Base-by-base conservation (phyloP, 108 stramenopile species). In the Stephanodiscus minutulus region DNA sequence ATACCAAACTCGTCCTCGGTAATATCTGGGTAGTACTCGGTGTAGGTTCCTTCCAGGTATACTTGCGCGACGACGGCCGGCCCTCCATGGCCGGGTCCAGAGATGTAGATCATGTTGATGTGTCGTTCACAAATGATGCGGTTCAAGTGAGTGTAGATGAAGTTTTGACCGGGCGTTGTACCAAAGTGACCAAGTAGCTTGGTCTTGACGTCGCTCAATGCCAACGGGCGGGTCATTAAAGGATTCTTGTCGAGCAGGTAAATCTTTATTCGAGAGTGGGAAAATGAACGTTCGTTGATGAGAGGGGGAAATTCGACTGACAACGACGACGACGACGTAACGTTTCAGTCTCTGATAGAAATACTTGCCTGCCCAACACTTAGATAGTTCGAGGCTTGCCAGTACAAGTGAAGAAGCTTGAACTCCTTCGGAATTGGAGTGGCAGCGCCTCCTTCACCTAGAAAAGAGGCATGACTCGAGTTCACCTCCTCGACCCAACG, bases 191-290 rank as follows among this genome's bases (percentile, higher is more conserved):
- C 71, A 12, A 72, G 60, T 20, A 72, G 71, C 2, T 50, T 3
- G 12, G 61, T n/a, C 62, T 72, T 72, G 18, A 72, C 71, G 37
- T 72, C 62, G 37, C 22, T 6, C n/a, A 64, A 9, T 21, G 47
- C 48, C 25, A 72, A 33, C 22, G 58, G 58, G 20, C 63, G 61
- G 22, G 17, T 64, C 33, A 72, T 21, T 15, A 72, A 43, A 5
- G 71, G 71, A 64, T 72, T 72, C 47, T 72, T 72, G 47, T 72
- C 71, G 24, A 72, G 44, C 15, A 72, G 48, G 33, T 72, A 72
- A 50, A 72, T 72, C 71, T 72, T 15, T 9, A 47, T 7, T 13
- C 21, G 53, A 68, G 29, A 68, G 36, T 2, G 20, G 24, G 25
- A 44, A 25, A 53, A 9, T 53, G 31, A 36, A 36, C 18, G 18